phyloP scores from a whole-genome alignment of 441 rosid species.

The Populus hybrid region DNA sequence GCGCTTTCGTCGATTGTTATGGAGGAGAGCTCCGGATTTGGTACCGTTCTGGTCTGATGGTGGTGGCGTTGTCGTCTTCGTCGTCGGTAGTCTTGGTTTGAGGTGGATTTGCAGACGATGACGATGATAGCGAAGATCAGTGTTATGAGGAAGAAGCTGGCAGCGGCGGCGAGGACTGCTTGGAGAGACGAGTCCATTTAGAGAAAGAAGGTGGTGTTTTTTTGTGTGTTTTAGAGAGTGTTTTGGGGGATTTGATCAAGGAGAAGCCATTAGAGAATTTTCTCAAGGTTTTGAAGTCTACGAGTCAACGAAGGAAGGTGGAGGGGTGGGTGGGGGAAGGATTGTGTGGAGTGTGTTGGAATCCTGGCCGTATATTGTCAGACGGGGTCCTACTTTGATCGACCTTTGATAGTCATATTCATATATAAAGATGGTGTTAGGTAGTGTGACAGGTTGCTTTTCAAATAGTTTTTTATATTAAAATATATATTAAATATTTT shows the following conservation, averaged over 20 bases:
- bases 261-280: neutral
- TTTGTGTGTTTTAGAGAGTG: neutral
- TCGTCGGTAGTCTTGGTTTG: neutral
- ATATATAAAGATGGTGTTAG: too few species aligned
- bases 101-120: constrained; percentile 31
- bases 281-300: constrained; percentile 20
- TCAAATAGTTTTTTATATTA: too few species aligned
- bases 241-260: neutral
- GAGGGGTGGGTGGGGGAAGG: neutral
- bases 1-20: constrained; percentile 37
- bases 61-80: neutral
- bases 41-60: constrained; percentile 21
- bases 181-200: constrained; percentile 13
- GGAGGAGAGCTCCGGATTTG: constrained; percentile 18
- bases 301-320: constrained; percentile 1
- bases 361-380: neutral
- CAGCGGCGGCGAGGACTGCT: constrained; percentile 31
- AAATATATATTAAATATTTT: too few species aligned
- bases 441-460: too few species aligned
- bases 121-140: constrained; percentile 29
- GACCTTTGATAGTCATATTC: too few species aligned
- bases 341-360: constrained; percentile 10
- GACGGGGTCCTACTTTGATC: neutral
- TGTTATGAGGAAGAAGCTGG: constrained; percentile 34
- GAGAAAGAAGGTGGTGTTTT: neutral